Evolutionary conservation across 495 filamentous ascomycete species (phyloP), one percentile per base, ranked within the genome.

Genomic region (Ramalina intermedia): DNA sequence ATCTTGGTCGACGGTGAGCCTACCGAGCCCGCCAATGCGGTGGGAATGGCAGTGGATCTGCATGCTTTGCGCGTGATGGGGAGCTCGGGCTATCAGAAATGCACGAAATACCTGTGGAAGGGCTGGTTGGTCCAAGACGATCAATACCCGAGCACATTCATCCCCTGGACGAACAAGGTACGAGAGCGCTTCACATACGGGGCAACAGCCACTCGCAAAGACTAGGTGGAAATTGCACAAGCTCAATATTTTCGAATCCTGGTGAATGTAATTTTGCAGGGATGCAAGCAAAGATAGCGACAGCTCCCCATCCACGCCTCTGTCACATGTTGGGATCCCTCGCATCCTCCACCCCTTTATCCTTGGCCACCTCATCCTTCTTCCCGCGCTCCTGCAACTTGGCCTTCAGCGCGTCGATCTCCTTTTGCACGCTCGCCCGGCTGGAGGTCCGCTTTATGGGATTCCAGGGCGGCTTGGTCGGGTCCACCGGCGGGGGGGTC

Each of bases 91-190:
- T 98, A 95, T 58, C 91, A 98, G 58, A 91, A 82, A 63, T 96
- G 90, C 59, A 85, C 96, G 57, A 75, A 70, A 41, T 89, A 86
- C 57, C 80, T 98, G 43, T 98, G 91, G 91, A 76, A 75, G 49
- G 91, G 91, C 37, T 98, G 91, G 91, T 73, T 95, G n/a, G 77
- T 90, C 11, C 91, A 96, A 59, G 85, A 96, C 51, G 84, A 94
- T 48, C 75, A 84, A 37, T 87, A 96, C 56, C 86, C 89, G 4
- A 77, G 79, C 12, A 80, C 75, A 20, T 98, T 96, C 56, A 74
- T 94, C 23, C 78, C 83, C 55, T 98, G 94, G 66, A 74, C 76
- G 57, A 67, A 83, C 14, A 84, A 83, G 57, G 80, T n/a, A n/a
- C n/a, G n/a, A n/a, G n/a, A n/a, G n/a, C n/a, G n/a, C n/a, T n/a